Evolutionary conservation across 352 stramenopile genomes (phyloP), one percentile per base, ranked within the genome.

Genomic region (Thalassiosira ordinaria): DNA sequence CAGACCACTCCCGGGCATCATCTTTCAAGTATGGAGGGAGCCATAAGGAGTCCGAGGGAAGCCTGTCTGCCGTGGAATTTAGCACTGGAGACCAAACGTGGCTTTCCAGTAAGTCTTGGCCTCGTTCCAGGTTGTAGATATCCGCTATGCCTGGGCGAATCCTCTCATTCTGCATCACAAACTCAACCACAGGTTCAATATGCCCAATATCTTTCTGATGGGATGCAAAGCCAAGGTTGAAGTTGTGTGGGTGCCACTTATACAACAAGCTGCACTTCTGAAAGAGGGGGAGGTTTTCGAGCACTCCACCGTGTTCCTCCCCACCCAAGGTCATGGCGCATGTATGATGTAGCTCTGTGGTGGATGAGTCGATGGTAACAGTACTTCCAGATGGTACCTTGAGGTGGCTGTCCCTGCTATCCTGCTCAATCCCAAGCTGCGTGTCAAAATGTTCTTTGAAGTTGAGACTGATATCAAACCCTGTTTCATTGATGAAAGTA

Each of bases 101-200:
- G 7, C 74, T 82, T 5, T 71, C 87, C 0, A 94, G 70, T 44
- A 94, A 59, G 71, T 94, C 89, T 56, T 66, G 73, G 0, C 89
- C 89, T 74, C 85, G 90, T 7, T 85, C 67, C 26, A 94, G 51
- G 56, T 72, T 90, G 60, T 76, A 91, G n/a, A 91, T 44, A 77
- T 91, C 85, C 64, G 33, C 46, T 13, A 85, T 74, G 52, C 51
- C 83, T 29, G 75, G 78, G 29, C 73, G 41, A 29, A 94, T 73
- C 46, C 89, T 73, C 66, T 94, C 74, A 80, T 92, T 91, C 74
- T 92, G 74, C 69, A 91, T 88, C 24, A 89, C 91, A 56, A 74
- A 92, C 63, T 92, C 89, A 33, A 92, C 80, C 18, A 93, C 85
- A 51, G 86, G 89, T 37, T 92, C 87, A n/a, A 84, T 73, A 69